These are phyloP conservation scores for Lecanosticta acicola DNA, from an alignment of 2,329 filamentous ascomycete species.

Conservation along the genomic window DNA sequence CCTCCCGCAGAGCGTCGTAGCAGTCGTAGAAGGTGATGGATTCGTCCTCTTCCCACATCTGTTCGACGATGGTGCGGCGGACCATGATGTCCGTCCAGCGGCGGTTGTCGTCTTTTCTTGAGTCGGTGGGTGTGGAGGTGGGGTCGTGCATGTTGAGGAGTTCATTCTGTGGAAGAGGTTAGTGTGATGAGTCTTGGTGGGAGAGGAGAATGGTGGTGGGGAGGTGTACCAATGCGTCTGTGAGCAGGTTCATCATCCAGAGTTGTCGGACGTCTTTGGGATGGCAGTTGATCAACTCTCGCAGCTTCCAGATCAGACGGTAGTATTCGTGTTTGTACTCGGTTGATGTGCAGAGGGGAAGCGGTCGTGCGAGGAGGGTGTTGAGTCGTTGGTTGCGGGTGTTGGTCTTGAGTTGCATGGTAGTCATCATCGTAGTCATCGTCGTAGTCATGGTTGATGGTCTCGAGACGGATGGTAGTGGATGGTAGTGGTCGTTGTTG, in stretches of 20 bases:
- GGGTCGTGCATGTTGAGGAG: slow-evolving; percentile 15
- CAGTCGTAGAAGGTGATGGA: slow-evolving; percentile 18
- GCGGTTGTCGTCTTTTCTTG: slow-evolving; percentile 11
- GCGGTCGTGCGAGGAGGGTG: slow-evolving; percentile 10
- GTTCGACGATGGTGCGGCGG: slow-evolving; percentile 16
- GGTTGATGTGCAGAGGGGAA: slow-evolving; percentile 16
- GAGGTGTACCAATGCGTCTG: slow-evolving; percentile 11
- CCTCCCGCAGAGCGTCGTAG: slow-evolving; percentile 14
- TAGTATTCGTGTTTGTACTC: slow-evolving; percentile 20
- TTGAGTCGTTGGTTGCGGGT: slow-evolving; percentile 16
- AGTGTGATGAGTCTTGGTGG: neutral
- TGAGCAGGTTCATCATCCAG: slow-evolving; percentile 17
- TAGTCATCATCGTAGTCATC: slow-evolving; percentile 5
- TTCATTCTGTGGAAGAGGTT: slow-evolving; percentile 3
- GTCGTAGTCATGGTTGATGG: slow-evolving; percentile 11
- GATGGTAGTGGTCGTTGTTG: neutral
- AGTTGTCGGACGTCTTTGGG: slow-evolving; percentile 12
- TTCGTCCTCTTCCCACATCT: slow-evolving; percentile 14
- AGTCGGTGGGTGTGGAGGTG: slow-evolving; percentile 13
- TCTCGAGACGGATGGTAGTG: slow-evolving; percentile 11
- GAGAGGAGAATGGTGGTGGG: neutral
- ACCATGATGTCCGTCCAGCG: slow-evolving; percentile 17
- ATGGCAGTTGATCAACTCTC: slow-evolving; percentile 13
- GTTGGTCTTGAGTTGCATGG: slow-evolving; percentile 11
- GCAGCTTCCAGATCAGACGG: slow-evolving; percentile 17